phyloP scores from a whole-genome alignment of 2,329 filamentous ascomycete genomes.

The Aspergillus sp. region DNA sequence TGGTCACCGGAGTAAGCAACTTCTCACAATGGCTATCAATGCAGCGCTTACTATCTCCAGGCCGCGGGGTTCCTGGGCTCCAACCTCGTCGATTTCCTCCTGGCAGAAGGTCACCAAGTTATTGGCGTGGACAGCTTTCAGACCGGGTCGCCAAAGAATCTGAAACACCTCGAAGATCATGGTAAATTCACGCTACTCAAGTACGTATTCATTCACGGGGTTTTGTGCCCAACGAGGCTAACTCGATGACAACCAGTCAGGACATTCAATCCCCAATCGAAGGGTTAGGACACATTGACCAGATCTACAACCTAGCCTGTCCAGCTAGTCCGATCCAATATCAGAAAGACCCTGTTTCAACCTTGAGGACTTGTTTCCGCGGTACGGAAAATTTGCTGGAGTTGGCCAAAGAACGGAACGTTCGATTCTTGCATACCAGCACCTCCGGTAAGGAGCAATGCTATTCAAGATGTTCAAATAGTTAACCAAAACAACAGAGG shows the following conservation, averaged over 20 bases:
- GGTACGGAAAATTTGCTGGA: constrained; percentile 27
- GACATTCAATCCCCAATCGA: constrained; percentile 8
- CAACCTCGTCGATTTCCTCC: constrained; percentile 11
- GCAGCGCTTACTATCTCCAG: neutral
- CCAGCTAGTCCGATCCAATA: constrained; percentile 27
- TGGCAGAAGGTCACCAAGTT: constrained; percentile 7
- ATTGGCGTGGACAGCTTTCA: constrained; percentile 12
- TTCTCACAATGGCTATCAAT: neutral
- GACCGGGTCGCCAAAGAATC: constrained; percentile 7
- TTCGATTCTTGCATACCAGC: constrained; percentile 24
- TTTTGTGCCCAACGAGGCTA: neutral
- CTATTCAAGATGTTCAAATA: neutral
- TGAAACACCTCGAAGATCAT: constrained; percentile 6
- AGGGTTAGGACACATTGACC: constrained; percentile 14
- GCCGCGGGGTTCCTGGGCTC: constrained; percentile 13
- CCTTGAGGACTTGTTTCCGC: constrained; percentile 24
- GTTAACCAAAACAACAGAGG: constrained; percentile 9
- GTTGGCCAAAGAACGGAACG: constrained; percentile 20
- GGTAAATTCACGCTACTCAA: constrained; percentile 6
- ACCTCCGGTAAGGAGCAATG: constrained; percentile 17
- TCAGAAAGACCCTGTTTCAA: constrained; percentile 25
- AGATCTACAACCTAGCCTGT: constrained; percentile 29
- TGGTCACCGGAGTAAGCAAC: constrained; percentile 1
- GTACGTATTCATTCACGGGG: neutral
- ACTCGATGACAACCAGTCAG: constrained; percentile 5